Percentiles rank a stretch among this genome's conserved stretches.
Conservation (phyloP, 1,284 basidiomycete genomes). For the Melanopsichium pennsylvanicum region DNA sequence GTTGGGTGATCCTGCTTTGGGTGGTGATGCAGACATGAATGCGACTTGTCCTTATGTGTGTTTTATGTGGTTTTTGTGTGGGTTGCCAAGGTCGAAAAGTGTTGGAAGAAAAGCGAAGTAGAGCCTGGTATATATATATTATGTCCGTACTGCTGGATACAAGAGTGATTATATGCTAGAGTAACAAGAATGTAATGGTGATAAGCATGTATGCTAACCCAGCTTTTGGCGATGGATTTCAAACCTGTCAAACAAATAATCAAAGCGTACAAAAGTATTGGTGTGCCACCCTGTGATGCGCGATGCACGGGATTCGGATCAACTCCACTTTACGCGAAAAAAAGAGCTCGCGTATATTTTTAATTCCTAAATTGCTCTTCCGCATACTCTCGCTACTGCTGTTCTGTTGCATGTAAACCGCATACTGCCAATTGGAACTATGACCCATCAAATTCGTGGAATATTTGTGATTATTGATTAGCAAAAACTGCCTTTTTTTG, state of each 20-base stretch:
- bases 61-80: conserved; percentile 16
- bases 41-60: neutral
- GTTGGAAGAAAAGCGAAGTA: neutral
- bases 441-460: neutral
- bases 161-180: no score
- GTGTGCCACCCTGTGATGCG: no score
- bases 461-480: neutral
- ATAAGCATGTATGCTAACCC: conserved; percentile 16
- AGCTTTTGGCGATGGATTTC: conserved; percentile 18
- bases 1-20: conserved; percentile 56
- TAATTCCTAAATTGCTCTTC: no score
- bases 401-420: no score
- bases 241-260: no score
- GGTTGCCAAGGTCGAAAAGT: no score
- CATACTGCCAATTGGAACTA: conserved; percentile 1
- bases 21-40: conserved; percentile 30
- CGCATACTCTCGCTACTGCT: neutral
- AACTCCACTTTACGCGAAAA: conserved; percentile 34
- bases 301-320: conserved; percentile 2
- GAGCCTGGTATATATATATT: no score
- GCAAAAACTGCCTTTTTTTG: conserved; percentile 1
- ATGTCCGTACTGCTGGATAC: no score
- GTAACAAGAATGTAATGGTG: conserved; percentile 20
- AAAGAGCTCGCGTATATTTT: no score
- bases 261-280: no score